phyloP scores from a whole-genome alignment of 2,329 filamentous ascomycete species.

The Neophaeococcomyces mojaviensis region DNA sequence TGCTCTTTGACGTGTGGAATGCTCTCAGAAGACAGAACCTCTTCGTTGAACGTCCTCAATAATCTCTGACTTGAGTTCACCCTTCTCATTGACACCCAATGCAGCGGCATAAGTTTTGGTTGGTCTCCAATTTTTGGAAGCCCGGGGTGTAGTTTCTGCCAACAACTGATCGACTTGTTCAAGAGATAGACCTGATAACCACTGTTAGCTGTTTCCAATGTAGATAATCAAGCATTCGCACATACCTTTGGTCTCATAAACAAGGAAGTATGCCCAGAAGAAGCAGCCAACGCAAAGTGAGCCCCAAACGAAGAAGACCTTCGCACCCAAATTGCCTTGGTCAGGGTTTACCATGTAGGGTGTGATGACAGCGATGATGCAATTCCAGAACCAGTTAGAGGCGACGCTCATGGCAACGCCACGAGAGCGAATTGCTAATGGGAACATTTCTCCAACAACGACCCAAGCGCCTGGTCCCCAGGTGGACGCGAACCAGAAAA shows the following conservation, averaged over 20 bases:
- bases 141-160: constrained; percentile 73
- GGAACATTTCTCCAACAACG: constrained; percentile 84
- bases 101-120: constrained; percentile 59
- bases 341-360: constrained; percentile 61
- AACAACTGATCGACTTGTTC: constrained; percentile 83
- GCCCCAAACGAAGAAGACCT: constrained; percentile 77
- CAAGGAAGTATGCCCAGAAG: constrained; percentile 65
- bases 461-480: constrained; percentile 70
- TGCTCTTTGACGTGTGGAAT: no score
- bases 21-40: constrained; percentile 27
- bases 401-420: constrained; percentile 81
- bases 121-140: constrained; percentile 68
- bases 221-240: no score
- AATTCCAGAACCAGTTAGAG: constrained; percentile 86
- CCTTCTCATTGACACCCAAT: constrained; percentile 40
- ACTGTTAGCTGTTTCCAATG: no score
- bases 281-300: constrained; percentile 64
- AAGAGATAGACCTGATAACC: constrained; percentile 64
- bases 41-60: constrained; percentile 27
- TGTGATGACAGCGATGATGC: constrained; percentile 60
- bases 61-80: constrained; percentile 22
- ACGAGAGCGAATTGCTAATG: constrained; percentile 77
- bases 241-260: constrained; percentile 70
- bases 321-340: constrained; percentile 53
- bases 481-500: constrained; percentile 84